phyloP scores from a whole-genome alignment of 441 rosid genomes.

The Biscutella laevigata region DNA sequence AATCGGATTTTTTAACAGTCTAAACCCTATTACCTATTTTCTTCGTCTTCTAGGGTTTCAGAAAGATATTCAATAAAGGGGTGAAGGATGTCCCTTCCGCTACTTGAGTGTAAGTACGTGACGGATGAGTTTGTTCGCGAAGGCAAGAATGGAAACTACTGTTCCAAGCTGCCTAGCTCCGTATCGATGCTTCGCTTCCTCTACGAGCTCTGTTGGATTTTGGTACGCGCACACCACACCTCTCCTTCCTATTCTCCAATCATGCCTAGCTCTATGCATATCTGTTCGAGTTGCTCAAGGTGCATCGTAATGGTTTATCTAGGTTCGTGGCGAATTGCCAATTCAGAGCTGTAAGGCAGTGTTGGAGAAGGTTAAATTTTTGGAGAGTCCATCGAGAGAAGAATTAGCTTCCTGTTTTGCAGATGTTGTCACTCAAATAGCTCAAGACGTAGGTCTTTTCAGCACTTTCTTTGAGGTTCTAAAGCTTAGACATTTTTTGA shows the following conservation, averaged over 20 bases:
- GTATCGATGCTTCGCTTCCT: constrained; percentile 85
- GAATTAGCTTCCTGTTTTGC: constrained; percentile 69
- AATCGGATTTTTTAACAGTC: constrained; percentile 12
- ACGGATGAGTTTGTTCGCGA: constrained; percentile 74
- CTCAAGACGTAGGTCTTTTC: constrained; percentile 62
- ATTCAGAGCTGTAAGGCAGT: constrained; percentile 73
- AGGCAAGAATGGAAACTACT: constrained; percentile 61
- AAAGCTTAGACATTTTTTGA: no score
- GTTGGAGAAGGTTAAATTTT: constrained; percentile 59
- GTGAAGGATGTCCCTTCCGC: constrained; percentile 47
- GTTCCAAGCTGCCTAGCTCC: constrained; percentile 45
- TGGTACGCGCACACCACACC: constrained; percentile 38
- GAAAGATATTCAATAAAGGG: background rate
- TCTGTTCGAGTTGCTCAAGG: constrained; percentile 21
- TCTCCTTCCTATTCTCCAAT: constrained; percentile 14
- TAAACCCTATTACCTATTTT: constrained; percentile 18
- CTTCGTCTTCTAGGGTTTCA: constrained; percentile 28
- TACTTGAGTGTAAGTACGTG: constrained; percentile 53
- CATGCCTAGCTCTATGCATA: constrained; percentile 4
- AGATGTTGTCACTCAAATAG: constrained; percentile 84
- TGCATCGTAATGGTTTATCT: constrained; percentile 16
- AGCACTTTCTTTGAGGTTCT: background rate
- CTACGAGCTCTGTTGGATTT: constrained; percentile 74
- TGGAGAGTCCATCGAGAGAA: constrained; percentile 39
- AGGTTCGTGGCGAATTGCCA: constrained; percentile 95